Conservation (phyloP, 768 basidiomycete species). For the Phylloporus arenicola region DNA sequence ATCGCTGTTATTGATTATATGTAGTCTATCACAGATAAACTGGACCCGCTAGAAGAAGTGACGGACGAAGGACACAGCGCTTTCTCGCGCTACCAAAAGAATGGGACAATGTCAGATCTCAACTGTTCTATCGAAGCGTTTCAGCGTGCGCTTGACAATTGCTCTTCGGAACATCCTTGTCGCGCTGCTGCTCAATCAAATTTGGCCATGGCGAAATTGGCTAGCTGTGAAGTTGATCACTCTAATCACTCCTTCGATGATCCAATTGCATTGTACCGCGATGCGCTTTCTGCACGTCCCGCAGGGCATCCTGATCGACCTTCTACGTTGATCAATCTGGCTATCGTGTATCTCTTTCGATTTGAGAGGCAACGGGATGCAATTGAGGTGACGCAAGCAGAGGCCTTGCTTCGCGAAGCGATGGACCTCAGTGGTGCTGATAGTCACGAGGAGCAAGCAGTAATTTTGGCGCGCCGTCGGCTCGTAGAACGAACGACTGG, state of each 20-base stretch:
- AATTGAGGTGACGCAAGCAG: neutral
- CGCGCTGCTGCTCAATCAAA: conserved; percentile 1
- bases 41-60: neutral
- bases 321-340: neutral
- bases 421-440: neutral
- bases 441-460: neutral
- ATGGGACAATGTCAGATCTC: neutral
- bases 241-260: neutral
- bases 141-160: neutral
- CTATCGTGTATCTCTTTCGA: neutral
- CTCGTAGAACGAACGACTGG: neutral
- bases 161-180: conserved; percentile 2
- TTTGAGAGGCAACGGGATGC: neutral
- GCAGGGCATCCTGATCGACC: conserved; percentile 3
- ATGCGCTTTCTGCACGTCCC: neutral
- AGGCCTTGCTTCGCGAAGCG: neutral
- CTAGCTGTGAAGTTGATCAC: neutral
- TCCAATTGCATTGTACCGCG: neutral
- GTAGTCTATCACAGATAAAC: neutral
- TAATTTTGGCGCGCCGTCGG: neutral
- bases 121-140: neutral
- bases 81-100: neutral
- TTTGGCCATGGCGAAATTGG: neutral
- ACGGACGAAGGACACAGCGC: neutral
- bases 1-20: neutral